Base-by-base conservation (phyloP, 2,329 filamentous ascomycete genomes). In the Aureobasidium lini region DNA sequence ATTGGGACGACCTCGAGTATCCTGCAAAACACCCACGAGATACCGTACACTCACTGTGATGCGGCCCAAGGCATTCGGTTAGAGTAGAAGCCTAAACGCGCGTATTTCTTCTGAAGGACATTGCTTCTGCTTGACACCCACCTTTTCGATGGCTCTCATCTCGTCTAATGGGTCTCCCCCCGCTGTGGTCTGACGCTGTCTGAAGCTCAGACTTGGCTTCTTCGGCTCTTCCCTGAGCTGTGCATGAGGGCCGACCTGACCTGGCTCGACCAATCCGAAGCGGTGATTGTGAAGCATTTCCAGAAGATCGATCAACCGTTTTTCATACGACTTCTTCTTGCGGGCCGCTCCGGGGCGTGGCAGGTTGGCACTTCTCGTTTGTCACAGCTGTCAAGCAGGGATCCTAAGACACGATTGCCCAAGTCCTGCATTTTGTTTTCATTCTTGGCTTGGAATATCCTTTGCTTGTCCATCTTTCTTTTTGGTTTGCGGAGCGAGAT, bases 291-390 rank as follows among this genome's bases (percentile, higher is more conserved):
- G 46, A 37, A 61, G 59, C 46, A 57, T 61, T 61, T 61, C 59
- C 59, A 57, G 50, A 61, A 57, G 52, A 49, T 57, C 50, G 52
- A 61, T 61, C 59, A 50, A 60, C 59, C 59, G 49, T 54, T 60
- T 46, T 53, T 54, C 32, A 49, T 18, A 52, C 50, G 46, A 54
- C 36, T 34, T 57, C 31, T 56, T 46, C 43, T 47, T 57, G 59
- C 59, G 61, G 61, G 48, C 57, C 61, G 61, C 49, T 57, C 59
- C 57, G 61, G 47, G 18, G 57, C 36, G 28, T 61, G 61, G 61
- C 54, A 58, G 61, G 46, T 60, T 58, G 59, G 50, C 59, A 61
- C 36, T 44, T 52, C 18, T 44, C 52, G 54, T 61, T 46, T 59
- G 39, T 53, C 47, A 23, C 46, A 47, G 57, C 43, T 47, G 54